Percentiles rank a stretch among this genome's conserved stretches.
Evolutionary conservation across 73 alveolate genomes (phyloP).

Genomic region (Stentor coeruleus): DNA sequence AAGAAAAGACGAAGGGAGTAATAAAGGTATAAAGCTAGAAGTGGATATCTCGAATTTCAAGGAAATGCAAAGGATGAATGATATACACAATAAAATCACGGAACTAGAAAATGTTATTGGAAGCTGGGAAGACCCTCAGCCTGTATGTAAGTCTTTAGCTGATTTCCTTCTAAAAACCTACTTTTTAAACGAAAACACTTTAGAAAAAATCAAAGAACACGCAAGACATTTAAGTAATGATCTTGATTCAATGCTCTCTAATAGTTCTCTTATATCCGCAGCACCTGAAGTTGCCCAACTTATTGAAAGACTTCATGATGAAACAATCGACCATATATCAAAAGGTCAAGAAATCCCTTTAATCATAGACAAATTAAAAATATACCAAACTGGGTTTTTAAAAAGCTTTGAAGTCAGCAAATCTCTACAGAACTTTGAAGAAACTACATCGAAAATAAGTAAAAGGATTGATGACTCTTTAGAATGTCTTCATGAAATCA

Average conservation of each 20-base stretch:
- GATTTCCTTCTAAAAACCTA: neutral
- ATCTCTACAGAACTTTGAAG: neutral
- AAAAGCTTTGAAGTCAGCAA: neutral
- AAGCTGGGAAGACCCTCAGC: conserved; percentile 4
- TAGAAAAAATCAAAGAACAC: neutral
- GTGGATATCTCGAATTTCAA: neutral
- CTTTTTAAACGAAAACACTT: neutral
- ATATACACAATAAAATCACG: neutral
- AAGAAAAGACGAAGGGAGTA: neutral
- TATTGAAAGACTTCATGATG: neutral
- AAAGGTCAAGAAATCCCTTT: neutral
- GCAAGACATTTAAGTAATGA: neutral
- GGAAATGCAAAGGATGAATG: neutral
- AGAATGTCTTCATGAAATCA: neutral
- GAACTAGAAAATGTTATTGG: neutral
- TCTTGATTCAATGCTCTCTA: neutral
- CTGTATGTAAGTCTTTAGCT: neutral
- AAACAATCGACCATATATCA: neutral
- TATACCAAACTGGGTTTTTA: neutral
- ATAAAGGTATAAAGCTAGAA: neutral
- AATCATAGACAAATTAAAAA: neutral
- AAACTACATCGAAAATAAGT: neutral
- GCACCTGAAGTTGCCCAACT: neutral
- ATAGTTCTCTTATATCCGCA: neutral
- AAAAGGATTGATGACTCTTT: neutral